phyloP scores from a whole-genome alignment of 1,284 basidiomycete genomes.

The Melampsora americana region DNA sequence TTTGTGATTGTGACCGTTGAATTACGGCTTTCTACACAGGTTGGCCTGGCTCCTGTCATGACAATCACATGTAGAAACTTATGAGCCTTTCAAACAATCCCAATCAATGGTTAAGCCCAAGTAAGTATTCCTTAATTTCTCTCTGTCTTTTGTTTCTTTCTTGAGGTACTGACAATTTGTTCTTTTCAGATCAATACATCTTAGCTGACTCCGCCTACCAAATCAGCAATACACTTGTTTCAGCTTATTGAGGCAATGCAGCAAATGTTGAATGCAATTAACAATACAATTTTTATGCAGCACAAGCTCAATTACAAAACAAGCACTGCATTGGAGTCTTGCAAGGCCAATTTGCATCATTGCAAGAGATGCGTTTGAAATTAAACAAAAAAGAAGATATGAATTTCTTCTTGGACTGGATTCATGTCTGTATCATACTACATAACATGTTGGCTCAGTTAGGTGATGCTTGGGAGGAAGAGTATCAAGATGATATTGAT shows the following conservation, averaged over 20 bases:
- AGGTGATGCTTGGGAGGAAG: constrained; percentile 8
- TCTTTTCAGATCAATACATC: constrained; percentile 13
- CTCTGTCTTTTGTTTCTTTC: background rate
- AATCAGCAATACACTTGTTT: background rate
- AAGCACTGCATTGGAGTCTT: constrained; percentile 20
- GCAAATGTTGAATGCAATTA: background rate
- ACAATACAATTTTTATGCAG: constrained; percentile 11
- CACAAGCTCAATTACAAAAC: background rate
- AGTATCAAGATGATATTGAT: too few relatives aligned
- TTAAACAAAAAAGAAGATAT: background rate
- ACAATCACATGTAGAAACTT: background rate
- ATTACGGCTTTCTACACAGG: constrained; percentile 12
- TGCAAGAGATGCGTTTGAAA: background rate
- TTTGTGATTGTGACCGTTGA: constrained; percentile 9
- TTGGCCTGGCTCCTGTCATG: constrained; percentile 18
- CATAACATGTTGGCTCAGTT: constrained; percentile 20
- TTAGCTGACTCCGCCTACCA: constrained; percentile 15
- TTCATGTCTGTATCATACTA: constrained; percentile 9
- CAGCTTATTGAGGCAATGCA: constrained; percentile 1
- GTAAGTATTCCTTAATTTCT: background rate
- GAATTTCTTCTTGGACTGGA: background rate
- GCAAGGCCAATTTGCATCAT: constrained; percentile 9
- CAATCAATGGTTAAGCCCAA: background rate
- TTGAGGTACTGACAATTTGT: background rate
- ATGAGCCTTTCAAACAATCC: background rate